Conservation (phyloP, 2,329 filamentous ascomycete genomes). For the Aspergillus transmontanensis region DNA sequence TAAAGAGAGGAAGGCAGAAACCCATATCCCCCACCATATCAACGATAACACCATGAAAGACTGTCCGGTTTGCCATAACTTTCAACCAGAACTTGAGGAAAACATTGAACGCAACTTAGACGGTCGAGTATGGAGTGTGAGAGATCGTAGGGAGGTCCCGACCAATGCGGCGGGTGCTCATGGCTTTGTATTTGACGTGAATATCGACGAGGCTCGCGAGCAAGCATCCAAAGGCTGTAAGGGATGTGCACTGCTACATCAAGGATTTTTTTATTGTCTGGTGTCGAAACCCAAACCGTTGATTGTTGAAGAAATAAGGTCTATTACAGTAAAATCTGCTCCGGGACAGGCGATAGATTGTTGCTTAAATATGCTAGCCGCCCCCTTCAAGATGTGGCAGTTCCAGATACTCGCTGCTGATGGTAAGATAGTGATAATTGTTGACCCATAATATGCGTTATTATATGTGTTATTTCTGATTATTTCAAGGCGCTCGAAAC, state of each 20-base stretch:
- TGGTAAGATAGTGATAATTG: neutral
- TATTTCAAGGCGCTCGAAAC: rapidly evolving
- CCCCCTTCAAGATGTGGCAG: no score
- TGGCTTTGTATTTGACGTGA: neutral
- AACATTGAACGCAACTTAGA: no score
- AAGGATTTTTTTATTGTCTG: neutral
- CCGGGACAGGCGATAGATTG: neutral
- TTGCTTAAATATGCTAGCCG: no score
- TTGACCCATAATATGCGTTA: no score
- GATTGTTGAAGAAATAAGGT: no score
- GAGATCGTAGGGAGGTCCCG: no score
- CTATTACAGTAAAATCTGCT: neutral
- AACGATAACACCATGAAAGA: neutral
- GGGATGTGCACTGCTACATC: neutral
- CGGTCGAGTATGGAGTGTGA: no score
- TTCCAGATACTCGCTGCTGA: neutral
- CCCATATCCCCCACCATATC: neutral
- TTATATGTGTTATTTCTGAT: neutral
- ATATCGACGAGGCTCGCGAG: neutral
- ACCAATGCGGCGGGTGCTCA: neutral
- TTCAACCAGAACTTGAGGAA: neutral
- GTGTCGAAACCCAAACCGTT: no score
- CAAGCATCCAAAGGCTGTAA: neutral
- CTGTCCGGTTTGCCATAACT: neutral
- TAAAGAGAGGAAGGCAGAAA: no score